phyloP scores from a whole-genome alignment of 306 rosid species.

The Astragalus membranaceus region DNA sequence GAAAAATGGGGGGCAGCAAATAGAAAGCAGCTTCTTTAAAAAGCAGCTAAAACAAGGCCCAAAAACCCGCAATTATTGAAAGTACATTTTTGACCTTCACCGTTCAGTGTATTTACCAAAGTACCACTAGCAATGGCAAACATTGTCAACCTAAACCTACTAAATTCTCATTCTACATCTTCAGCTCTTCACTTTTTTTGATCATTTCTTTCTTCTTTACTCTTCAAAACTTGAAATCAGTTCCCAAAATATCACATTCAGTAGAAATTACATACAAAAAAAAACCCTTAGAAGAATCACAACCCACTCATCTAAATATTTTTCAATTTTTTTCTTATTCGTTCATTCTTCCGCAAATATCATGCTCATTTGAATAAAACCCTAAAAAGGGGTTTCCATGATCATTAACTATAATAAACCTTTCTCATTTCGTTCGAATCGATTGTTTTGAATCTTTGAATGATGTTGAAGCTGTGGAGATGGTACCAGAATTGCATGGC shows the following conservation, averaged over 20 bases:
- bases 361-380: neutral
- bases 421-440: neutral
- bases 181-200: neutral
- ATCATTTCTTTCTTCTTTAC: neutral
- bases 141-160: conserved; percentile 16
- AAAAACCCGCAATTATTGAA: neutral
- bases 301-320: neutral
- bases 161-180: neutral
- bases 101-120: neutral
- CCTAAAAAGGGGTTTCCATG: conserved; percentile 15
- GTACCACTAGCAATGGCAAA: neutral
- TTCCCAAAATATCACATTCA: neutral
- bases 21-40: neutral
- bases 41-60: neutral
- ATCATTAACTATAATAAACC: neutral
- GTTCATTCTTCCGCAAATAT: neutral
- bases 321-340: neutral
- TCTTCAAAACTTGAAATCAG: neutral
- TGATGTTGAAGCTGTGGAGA: conserved; percentile 51
- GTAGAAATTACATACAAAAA: neutral
- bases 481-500: conserved; percentile 50
- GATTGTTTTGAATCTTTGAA: conserved; percentile 1
- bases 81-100: neutral
- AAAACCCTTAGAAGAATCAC: neutral
- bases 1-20: too few relatives aligned